phyloP scores from a whole-genome alignment of 331 rosid species.

The Malus hybrid region DNA sequence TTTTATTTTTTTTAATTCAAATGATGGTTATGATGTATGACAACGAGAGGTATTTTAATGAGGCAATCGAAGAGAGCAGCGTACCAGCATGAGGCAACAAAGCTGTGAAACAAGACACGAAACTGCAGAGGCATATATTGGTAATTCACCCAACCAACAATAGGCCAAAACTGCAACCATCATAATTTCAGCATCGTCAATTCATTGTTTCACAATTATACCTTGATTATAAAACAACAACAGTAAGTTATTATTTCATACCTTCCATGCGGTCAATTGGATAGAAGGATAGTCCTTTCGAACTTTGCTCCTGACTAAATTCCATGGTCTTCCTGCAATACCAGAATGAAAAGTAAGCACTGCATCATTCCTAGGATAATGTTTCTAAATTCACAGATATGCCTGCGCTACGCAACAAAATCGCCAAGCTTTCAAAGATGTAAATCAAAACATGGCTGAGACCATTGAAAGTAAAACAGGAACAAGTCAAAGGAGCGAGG shows the following conservation, averaged over 20 bases:
- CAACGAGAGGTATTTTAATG: background rate
- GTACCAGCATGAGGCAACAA: constrained; percentile 76
- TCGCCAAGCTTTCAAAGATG: background rate
- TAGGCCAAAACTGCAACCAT: constrained; percentile 84
- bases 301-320: constrained; percentile 46
- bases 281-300: constrained; percentile 66
- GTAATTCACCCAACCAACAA: constrained; percentile 91
- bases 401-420: background rate
- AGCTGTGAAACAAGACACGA: constrained; percentile 78
- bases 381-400: background rate
- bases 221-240: background rate
- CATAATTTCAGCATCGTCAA: constrained; percentile 10
- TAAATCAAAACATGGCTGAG: background rate
- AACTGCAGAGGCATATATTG: constrained; percentile 80
- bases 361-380: background rate
- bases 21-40: background rate
- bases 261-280: constrained; percentile 95
- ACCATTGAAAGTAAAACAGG: background rate
- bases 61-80: constrained; percentile 11
- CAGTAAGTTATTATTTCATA: constrained; percentile 18
- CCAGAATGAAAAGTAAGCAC: background rate
- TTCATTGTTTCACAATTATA: background rate
- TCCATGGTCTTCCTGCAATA: constrained; percentile 73
- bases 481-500: background rate
- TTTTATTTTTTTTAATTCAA: too few relatives aligned